A percentile compares a stretch with the other conserved stretches of the same genome.
Evolutionary conservation across 345 rosid genomes (phyloP).

Genomic region (Heritiera littoralis): DNA sequence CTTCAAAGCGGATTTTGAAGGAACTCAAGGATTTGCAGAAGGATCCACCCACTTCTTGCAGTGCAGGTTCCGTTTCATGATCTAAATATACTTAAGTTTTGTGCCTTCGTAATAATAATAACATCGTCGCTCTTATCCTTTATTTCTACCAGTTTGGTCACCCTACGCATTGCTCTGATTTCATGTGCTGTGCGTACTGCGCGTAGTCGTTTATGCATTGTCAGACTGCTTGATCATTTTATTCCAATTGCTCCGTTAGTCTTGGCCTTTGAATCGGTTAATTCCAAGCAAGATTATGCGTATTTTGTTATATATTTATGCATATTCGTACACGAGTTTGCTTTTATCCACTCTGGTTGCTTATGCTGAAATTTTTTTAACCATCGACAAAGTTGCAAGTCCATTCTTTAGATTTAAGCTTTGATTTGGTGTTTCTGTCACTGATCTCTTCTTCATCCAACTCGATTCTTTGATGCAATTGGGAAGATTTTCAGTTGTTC

Average conservation of each 20-base stretch:
- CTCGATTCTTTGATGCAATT: background rate
- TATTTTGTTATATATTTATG: background rate
- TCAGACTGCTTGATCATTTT: background rate
- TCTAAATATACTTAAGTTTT: background rate
- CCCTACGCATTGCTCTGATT: background rate
- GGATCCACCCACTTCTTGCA: slow-evolving; percentile 54
- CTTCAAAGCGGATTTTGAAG: slow-evolving; percentile 52
- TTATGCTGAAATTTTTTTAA: background rate
- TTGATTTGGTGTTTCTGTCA: background rate
- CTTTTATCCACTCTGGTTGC: background rate
- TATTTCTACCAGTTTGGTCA: background rate
- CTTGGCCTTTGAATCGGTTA: background rate
- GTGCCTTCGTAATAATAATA: background rate
- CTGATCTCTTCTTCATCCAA: background rate
- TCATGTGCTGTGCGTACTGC: background rate
- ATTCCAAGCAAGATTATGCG: background rate
- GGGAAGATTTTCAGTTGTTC: background rate
- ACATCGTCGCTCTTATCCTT: background rate
- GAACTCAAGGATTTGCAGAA: slow-evolving; percentile 53
- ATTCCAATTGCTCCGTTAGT: background rate
- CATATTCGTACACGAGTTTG: background rate
- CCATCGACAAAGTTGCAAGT: background rate
- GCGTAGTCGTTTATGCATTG: background rate
- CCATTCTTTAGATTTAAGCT: background rate
- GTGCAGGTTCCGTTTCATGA: slow-evolving; percentile 34